Evolutionary conservation across 2,329 filamentous ascomycete species (phyloP), one percentile per base, ranked within the genome.

Genomic region (Chaetoscypha palmicola): DNA sequence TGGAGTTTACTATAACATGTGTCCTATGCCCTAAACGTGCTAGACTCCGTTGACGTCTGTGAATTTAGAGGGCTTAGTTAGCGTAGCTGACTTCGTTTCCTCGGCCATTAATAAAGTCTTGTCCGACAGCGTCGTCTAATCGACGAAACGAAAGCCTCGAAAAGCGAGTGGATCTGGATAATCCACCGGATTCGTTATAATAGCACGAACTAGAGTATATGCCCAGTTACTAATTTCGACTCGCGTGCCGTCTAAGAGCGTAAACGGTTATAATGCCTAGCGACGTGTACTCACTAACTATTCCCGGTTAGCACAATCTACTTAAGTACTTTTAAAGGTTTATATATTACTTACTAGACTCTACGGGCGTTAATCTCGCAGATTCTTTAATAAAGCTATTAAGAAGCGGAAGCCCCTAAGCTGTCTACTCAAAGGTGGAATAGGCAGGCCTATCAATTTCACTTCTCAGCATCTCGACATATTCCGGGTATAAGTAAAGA

Each of bases 311-410:
- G 24, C 12, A 28, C 12, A 12, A 28, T 7, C n/a, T n/a, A 28
- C 7, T 38, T 20, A 14, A 5, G 31, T 9, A 11, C 8, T 11
- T 9, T 33, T 16, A 17, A 16, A 33, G 16, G 22, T n/a, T 19
- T 22, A 14, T 12, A 11, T 8, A 34, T 20, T 7, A 34, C 34
- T 39, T 39, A 43, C 39, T 47, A 17, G 28, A 35, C 36, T 43
- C 28, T 5, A 45, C 26, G 11, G 45, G 34, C 4, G 14, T 47
- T 28, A 61, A 22, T 0, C 64, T 53, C 19, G 62, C 53, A 5
- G 53, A 58, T 45, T 66, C 64, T 23, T 57, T 58, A 19, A 65
- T 38, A 19, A 53, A 56, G 8, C 63, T 9, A 59, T 43, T 35
- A 58, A 61, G 34, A 49, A 45, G 50, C 58, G 58, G 22, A 53